Evolutionary conservation across 208 protist species (phyloP).

Genomic region (Porcisia deanei): DNA sequence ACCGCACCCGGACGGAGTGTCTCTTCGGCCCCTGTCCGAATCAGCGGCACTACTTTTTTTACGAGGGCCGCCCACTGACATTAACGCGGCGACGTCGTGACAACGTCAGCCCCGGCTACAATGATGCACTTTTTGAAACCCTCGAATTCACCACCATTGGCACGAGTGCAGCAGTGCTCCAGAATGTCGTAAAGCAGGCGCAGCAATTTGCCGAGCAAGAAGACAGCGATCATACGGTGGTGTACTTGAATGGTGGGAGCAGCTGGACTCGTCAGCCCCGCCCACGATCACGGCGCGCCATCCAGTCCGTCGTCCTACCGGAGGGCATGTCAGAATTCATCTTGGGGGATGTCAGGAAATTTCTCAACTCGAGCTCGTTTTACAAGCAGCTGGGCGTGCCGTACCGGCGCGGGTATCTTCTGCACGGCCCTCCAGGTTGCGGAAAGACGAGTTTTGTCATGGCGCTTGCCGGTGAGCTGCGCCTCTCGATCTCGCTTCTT

Average conservation of each 20-base stretch:
- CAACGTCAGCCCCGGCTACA: slow-evolving; percentile 58
- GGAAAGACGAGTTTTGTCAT: slow-evolving; percentile 95
- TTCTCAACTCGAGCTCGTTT: slow-evolving; percentile 81
- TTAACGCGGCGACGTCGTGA: slow-evolving; percentile 69
- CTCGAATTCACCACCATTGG: slow-evolving; percentile 79
- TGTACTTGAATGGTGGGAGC: slow-evolving; percentile 80
- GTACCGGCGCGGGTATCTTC: slow-evolving; percentile 95
- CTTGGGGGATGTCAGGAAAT: slow-evolving; percentile 76
- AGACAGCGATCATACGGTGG: slow-evolving; percentile 82
- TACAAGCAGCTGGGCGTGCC: slow-evolving; percentile 94
- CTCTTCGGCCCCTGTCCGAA: slow-evolving; percentile 77
- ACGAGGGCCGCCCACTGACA: slow-evolving; percentile 67
- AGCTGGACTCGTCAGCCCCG: slow-evolving; percentile 73
- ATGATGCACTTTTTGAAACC: slow-evolving; percentile 84
- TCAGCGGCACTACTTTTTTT: slow-evolving; percentile 84
- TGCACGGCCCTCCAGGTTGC: slow-evolving; percentile 95
- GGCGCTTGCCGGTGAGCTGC: slow-evolving; percentile 92
- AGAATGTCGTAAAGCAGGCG: slow-evolving; percentile 78
- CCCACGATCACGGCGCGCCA: slow-evolving; percentile 70
- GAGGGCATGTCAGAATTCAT: slow-evolving; percentile 61
- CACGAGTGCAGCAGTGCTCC: slow-evolving; percentile 44
- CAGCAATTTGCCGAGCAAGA: slow-evolving; percentile 50
- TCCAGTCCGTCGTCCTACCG: slow-evolving; percentile 92
- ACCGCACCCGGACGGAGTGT: slow-evolving; percentile 54
- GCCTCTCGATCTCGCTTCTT: slow-evolving; percentile 94